These are phyloP conservation scores for Pleurozium schreberi DNA, from an alignment of 225 moss, liverwort and hornwort species.

Conservation along the genomic window DNA sequence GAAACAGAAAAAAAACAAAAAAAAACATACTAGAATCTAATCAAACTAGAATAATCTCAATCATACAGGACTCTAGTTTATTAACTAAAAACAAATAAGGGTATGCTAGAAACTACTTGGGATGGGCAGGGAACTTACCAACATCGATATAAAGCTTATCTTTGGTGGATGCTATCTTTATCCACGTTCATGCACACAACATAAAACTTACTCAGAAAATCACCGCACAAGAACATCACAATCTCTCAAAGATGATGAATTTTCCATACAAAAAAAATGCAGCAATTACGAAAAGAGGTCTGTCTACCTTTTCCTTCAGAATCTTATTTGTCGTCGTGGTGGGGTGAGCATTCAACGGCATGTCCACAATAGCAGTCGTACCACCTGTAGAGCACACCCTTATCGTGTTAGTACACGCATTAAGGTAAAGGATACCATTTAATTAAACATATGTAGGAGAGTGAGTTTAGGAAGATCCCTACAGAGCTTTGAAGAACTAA, in stretches of 20 bases:
- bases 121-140: slow-evolving; percentile 31
- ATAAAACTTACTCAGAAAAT: neutral
- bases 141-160: slow-evolving; percentile 76
- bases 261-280: neutral
- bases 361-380: slow-evolving; percentile 76
- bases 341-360: slow-evolving; percentile 89
- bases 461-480: neutral
- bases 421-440: neutral
- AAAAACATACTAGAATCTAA: neutral
- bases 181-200: slow-evolving; percentile 3
- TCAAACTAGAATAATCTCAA: neutral
- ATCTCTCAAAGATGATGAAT: neutral
- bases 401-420: neutral
- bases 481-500: neutral
- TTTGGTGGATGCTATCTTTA: slow-evolving; percentile 47
- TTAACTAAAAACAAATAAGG: neutral
- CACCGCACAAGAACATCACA: neutral
- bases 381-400: slow-evolving; percentile 45
- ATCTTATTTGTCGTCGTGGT: slow-evolving; percentile 50
- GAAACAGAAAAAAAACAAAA: neutral
- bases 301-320: slow-evolving; percentile 57
- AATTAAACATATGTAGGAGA: neutral
- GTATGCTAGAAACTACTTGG: neutral
- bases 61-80: neutral
- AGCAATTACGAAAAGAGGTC: neutral